Evolutionary conservation across 1,284 basidiomycete genomes (phyloP).

Genomic region (Polyporus tsugae): DNA sequence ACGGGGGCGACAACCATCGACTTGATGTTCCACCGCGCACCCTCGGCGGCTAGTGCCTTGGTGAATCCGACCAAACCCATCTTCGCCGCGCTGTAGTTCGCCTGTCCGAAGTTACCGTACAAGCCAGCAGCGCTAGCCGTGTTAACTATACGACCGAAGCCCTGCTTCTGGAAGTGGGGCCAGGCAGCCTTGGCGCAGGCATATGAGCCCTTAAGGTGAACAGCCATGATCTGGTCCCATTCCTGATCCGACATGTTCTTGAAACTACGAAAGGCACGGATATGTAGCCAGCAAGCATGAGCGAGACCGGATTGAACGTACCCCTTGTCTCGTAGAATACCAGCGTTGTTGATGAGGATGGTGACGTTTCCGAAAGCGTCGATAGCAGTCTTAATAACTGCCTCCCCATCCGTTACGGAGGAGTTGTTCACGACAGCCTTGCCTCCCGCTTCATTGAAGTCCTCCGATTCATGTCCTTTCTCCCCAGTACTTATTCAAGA

Average conservation of each 20-base stretch:
- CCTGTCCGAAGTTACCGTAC: slow-evolving; percentile 97
- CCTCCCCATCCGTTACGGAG: slow-evolving; percentile 89
- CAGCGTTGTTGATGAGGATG: slow-evolving; percentile 96
- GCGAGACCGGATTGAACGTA: slow-evolving; percentile 43
- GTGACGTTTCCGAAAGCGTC: slow-evolving; percentile 87
- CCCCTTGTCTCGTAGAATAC: slow-evolving; percentile 89
- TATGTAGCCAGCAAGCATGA: background rate
- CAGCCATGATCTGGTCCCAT: slow-evolving; percentile 87
- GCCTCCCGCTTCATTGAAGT: slow-evolving; percentile 73
- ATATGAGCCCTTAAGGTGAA: slow-evolving; percentile 96
- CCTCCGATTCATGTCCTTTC: slow-evolving; percentile 1
- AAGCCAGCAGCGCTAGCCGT: slow-evolving; percentile 90
- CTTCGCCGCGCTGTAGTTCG: slow-evolving; percentile 92
- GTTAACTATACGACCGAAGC: slow-evolving; percentile 93
- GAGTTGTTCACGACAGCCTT: slow-evolving; percentile 89
- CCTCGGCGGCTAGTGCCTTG: slow-evolving; percentile 91
- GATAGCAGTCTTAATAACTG: slow-evolving; percentile 89
- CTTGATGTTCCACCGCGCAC: slow-evolving; percentile 93
- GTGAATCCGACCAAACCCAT: slow-evolving; percentile 93
- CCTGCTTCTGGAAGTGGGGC: slow-evolving; percentile 95
- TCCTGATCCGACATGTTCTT: slow-evolving; percentile 94
- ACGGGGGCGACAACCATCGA: slow-evolving; percentile 92
- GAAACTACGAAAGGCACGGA: slow-evolving; percentile 58
- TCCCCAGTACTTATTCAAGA: background rate
- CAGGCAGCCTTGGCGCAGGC: slow-evolving; percentile 97